phyloP scores from a whole-genome alignment of 163 green algal species.

The Scenedesmus sp. region DNA sequence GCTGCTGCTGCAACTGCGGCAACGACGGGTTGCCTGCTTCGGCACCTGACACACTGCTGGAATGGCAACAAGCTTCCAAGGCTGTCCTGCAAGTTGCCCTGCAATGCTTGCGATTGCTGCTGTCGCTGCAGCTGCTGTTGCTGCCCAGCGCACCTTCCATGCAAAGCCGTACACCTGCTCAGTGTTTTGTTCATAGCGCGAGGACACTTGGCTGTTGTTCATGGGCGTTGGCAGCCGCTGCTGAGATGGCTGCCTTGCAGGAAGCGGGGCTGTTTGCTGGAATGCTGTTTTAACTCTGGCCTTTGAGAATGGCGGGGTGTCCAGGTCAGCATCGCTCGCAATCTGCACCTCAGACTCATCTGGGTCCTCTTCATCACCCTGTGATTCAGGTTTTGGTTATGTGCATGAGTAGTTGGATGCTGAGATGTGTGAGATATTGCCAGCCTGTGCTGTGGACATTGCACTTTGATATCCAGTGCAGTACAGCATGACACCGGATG shows the following conservation, averaged over 20 bases:
- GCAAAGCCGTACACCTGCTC: slow-evolving; percentile 23
- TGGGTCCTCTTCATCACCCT: slow-evolving; percentile 34
- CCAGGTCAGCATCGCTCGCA: slow-evolving; percentile 20
- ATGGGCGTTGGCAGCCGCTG: not conserved
- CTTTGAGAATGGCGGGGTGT: not conserved
- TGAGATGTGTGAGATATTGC: not conserved
- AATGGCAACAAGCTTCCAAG: not conserved
- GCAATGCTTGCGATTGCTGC: not conserved
- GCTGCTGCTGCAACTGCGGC: not conserved
- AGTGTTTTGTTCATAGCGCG: not conserved
- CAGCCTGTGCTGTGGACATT: too few relatives aligned
- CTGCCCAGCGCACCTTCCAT: slow-evolving; percentile 26
- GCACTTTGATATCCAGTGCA: too few relatives aligned
- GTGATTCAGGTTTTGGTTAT: not conserved
- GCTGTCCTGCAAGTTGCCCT: not conserved
- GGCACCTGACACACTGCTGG: not conserved
- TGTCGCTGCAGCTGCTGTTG: not conserved
- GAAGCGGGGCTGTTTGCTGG: not conserved
- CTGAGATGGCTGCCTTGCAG: not conserved
- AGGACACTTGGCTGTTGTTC: not conserved
- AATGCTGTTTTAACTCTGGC: slow-evolving; percentile 14
- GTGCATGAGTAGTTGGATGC: not conserved
- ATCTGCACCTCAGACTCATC: slow-evolving; percentile 36
- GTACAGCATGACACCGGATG: not conserved
- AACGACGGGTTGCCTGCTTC: too few relatives aligned